Base-by-base conservation (phyloP, 1,284 basidiomycete species). In the Chiua sp. region DNA sequence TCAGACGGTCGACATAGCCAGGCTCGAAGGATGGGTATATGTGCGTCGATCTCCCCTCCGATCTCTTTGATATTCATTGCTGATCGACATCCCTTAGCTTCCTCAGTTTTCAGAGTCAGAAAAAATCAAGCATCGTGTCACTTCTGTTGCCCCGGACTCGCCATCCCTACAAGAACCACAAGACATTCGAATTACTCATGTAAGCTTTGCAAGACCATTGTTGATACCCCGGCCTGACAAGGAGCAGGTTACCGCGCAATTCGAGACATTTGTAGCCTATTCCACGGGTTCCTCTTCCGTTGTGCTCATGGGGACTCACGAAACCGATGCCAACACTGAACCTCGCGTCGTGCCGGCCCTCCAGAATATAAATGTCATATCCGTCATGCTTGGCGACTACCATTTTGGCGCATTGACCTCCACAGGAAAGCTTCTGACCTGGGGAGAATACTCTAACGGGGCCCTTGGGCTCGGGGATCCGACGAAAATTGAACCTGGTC, bases 301-400 rank as follows among this genome's bases (percentile, higher is more conserved):
- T 54, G 89, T 92, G 37, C 83, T 91, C 61, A 84, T 87, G 75
- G 87, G 87, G 44, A 77, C 81, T 48, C 78, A 77, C 20, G 72
- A 77, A 46, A 84, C 81, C 8, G 73, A 73, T 37, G 63, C 72
- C 30, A 74, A 75, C 22, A 77, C 79, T 48, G 68, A 69, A 48
- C 90, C 93, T 3, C 80, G 81, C 37, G 77, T 92, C 61, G 81
- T 92, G 4, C 87, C 90, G 1, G 82, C 81, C 26, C 77, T 97
- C 23, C 92, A 95, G 67, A 82, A 90, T 65, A 83, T 79, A 62
- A 80, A 81, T 46, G 83, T 96, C 57, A 94, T 96, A 63, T 92
- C 92, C 57, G 88, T 96, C 57, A 87, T 90, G 12, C 81, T 94
- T 51, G 96, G 96, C 7, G 94, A 98, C 75, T 96, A 95, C 74